Evolutionary conservation across 2,329 filamentous ascomycete species (phyloP), one percentile per base, ranked within the genome.

Genomic region (Diatrype stigma): DNA sequence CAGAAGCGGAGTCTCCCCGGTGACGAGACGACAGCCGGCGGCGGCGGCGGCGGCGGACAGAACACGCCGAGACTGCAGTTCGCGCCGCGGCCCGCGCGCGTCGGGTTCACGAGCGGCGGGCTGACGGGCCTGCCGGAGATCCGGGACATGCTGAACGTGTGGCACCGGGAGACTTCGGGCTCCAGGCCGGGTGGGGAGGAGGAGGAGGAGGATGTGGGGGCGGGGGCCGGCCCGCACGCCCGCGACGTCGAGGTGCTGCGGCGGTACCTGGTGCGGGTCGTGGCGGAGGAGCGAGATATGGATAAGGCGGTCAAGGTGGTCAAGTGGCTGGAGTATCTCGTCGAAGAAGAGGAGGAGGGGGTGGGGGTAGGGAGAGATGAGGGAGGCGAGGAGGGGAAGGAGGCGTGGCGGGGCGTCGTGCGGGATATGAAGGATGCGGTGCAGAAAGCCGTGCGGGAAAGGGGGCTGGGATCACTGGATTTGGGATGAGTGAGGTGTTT

Each of bases 211-310:
- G n/a, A n/a, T n/a, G n/a, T n/a, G 26, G 26, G 93, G 54, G 73
- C 69, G 34, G 75, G 76, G 5, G 86, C 92, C 3, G 90, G 89
- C 0, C 94, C 94, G 1, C 91, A 94, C 67, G 70, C 71, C 0
- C 84, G 88, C 51, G 94, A 99, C 68, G 85, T 93, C 0, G 78
- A 78, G 38, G 84, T 92, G 35, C 75, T 97, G 53, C 81, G 79
- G 49, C 80, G 75, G 61, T 97, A 96, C 67, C 68, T 97, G 28
- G 74, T 67, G 5, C 79, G 79, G 23, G 89, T 97, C 0, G 78
- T 96, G 0, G 54, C 72, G 1, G 85, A 93, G 51, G 94, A 97
- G 68, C 76, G 79, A 51, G 86, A 96, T 65, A 77, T 94, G 70
- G 79, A 79, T 5, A 96, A 96, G 69, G 89, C 82, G 1, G 77